Base-by-base conservation (phyloP, 106 monocot species). In the Iris macrosiphon region DNA sequence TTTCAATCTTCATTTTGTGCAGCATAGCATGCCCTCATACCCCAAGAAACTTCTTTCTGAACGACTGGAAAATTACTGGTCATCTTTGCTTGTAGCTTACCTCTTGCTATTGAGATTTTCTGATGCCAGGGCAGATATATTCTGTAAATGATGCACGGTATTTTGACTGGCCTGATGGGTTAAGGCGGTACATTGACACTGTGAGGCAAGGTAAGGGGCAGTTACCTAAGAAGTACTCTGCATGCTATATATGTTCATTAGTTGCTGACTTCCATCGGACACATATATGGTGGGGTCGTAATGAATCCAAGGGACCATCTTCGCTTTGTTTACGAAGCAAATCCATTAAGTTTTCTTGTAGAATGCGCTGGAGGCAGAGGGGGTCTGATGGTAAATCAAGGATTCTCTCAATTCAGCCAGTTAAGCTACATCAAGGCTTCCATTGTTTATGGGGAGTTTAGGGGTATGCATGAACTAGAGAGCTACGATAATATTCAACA, bases 221-320 rank as follows among this genome's bases (percentile, higher is more conserved):
- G 57, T 70, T 68, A 27, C 79, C 79, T 22, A 98, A 98, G 64
- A 98, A 98, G 55, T 98, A 98, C 54, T 98, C 96, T 3, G 90
- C 96, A 53, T 77, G 90, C 3, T 98, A 98, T 49, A 75, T 98
- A 22, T 90, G 96, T 31, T 98, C 96, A 3, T 53, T 98, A 49
- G 96, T 98, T 31, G 96, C 96, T 23, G 96, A 98, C 72, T 73
- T 98, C 35, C 96, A 90, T 40, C 64, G 90, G 6, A 98, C 86
- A 18, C 77, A 62, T 98, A 50, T 98, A 98, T 56, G 96, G 96
- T 32, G 90, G 96, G 40, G 58, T 90, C 7, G 77, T 66, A 8
- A 90, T 98, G 96, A 98, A 98, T 59, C 96, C 96, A 42, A 98
- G 96, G 60, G 77, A 83, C 26, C 90, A 98, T 70, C 90, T 98